phyloP scores from a whole-genome alignment of 2,329 filamentous ascomycete species.

The Fusarium palustre region DNA sequence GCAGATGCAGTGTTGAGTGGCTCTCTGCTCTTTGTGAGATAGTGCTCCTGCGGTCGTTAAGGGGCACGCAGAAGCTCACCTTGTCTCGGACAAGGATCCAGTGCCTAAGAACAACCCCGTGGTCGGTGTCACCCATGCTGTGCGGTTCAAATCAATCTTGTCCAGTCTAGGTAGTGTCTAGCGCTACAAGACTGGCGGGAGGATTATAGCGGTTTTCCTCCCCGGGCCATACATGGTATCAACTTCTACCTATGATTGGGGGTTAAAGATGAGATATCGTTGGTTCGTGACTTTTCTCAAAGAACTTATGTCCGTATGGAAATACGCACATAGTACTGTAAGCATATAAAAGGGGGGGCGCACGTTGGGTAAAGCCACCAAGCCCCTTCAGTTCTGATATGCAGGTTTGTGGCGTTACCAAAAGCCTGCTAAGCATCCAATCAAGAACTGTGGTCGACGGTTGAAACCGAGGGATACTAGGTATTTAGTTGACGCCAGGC shows the following conservation, averaged over 20 bases:
- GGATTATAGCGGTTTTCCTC: slow-evolving; percentile 12
- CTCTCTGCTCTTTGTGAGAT: slow-evolving; percentile 29
- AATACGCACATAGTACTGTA: background rate
- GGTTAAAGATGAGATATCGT: background rate
- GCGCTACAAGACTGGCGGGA: slow-evolving; percentile 41
- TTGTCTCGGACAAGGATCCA: slow-evolving; percentile 43
- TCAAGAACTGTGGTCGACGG: background rate
- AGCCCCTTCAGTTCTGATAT: slow-evolving; percentile 24
- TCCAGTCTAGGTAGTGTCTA: slow-evolving; percentile 26
- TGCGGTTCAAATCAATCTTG: slow-evolving; percentile 23
- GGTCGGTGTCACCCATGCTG: slow-evolving; percentile 47
- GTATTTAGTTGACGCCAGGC: slow-evolving; percentile 6
- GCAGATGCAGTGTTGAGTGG: slow-evolving; percentile 34
- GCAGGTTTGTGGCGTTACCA: slow-evolving; percentile 22
- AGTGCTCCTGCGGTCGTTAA: slow-evolving; percentile 45
- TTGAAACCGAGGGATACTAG: slow-evolving; percentile 20
- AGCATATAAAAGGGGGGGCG: slow-evolving; percentile 25
- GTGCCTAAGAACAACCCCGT: slow-evolving; percentile 41
- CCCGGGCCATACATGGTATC: background rate
- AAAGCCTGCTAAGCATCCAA: background rate
- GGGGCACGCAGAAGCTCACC: slow-evolving; percentile 47
- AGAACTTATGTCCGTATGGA: background rate
- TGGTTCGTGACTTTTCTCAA: slow-evolving; percentile 3
- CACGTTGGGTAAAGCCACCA: slow-evolving; percentile 1
- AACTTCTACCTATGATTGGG: slow-evolving; percentile 1